These are phyloP conservation scores for Guadua angustifolia DNA, from an alignment of 176 grass and related monocot species.

Conservation along the genomic window DNA sequence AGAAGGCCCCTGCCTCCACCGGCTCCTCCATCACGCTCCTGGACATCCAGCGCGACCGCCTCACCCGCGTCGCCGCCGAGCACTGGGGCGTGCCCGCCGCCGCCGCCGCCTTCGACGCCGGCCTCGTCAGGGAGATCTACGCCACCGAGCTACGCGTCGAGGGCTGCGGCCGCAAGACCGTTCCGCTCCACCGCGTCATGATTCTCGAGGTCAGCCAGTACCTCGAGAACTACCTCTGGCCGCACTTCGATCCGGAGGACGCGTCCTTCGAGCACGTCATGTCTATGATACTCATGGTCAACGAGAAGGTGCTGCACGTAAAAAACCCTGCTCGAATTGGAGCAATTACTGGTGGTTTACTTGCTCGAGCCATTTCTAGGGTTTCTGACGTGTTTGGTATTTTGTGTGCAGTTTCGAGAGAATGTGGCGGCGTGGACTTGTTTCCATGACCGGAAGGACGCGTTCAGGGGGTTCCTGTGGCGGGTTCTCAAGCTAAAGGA, in stretches of 20 bases:
- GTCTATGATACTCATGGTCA: slow-evolving; percentile 98
- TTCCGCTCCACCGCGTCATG: slow-evolving; percentile 93
- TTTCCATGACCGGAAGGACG: slow-evolving; percentile 82
- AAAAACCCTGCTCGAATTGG: neutral
- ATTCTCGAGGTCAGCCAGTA: slow-evolving; percentile 99
- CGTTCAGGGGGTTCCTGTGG: slow-evolving; percentile 74
- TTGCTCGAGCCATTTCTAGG: slow-evolving; percentile 36
- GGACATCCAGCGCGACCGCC: slow-evolving; percentile 91
- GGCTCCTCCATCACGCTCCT: slow-evolving; percentile 70
- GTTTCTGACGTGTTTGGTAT: slow-evolving; percentile 46
- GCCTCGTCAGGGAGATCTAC: slow-evolving; percentile 87
- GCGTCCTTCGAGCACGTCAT: slow-evolving; percentile 90
- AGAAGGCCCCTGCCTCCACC: slow-evolving; percentile 48
- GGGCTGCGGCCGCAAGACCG: slow-evolving; percentile 70
- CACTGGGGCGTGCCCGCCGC: slow-evolving; percentile 64
- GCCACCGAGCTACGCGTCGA: slow-evolving; percentile 66
- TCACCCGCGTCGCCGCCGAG: slow-evolving; percentile 68
- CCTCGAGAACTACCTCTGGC: slow-evolving; percentile 99
- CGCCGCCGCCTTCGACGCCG: slow-evolving; percentile 57
- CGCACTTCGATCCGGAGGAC: slow-evolving; percentile 66
- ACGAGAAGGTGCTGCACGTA: slow-evolving; percentile 70
- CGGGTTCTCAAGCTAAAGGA: slow-evolving; percentile 84
- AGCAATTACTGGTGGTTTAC: neutral
- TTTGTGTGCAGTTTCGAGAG: slow-evolving; percentile 72
- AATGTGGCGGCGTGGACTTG: slow-evolving; percentile 89